Evolutionary conservation across 768 basidiomycete genomes (phyloP).

Genomic region (Phanerochaete sordida): DNA sequence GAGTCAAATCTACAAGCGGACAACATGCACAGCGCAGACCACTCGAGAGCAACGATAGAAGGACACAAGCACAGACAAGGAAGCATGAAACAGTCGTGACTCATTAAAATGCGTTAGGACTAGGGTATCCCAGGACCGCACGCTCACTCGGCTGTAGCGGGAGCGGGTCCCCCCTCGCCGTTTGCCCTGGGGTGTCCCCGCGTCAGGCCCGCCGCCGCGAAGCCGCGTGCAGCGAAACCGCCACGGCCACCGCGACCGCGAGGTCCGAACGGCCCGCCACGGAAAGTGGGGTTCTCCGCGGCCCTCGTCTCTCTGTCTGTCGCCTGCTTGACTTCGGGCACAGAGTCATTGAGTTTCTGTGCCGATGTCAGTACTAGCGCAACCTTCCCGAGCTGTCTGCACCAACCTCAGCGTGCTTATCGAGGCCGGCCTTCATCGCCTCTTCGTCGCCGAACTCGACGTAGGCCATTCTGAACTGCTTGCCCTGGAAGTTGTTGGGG

Average conservation of each 20-base stretch:
- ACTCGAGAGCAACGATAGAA: not conserved
- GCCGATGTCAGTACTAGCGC: conserved; percentile 6
- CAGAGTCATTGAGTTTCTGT: conserved; percentile 67
- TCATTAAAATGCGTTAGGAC: conserved; percentile 1
- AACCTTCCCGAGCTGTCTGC: not conserved
- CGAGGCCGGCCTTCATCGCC: conserved; percentile 75
- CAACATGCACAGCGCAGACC: not conserved
- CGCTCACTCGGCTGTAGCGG: conserved; percentile 1
- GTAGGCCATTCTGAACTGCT: conserved; percentile 64
- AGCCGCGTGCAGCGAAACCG: conserved; percentile 61
- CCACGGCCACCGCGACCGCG: conserved; percentile 52
- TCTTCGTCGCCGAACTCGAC: conserved; percentile 91
- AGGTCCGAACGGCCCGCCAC: conserved; percentile 33
- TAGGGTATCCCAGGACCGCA: not conserved
- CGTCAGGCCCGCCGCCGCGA: conserved; percentile 68
- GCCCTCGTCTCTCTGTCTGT: conserved; percentile 45
- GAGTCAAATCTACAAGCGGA: not conserved
- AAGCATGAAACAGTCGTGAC: not conserved
- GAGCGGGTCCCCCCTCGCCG: conserved; percentile 23
- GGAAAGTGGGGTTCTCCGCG: conserved; percentile 16
- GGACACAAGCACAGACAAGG: not conserved
- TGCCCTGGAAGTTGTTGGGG: conserved; percentile 45
- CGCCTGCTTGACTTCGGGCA: conserved; percentile 70
- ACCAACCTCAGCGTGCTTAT: conserved; percentile 69
- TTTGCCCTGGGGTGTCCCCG: conserved; percentile 21